Evolutionary conservation across 495 filamentous ascomycete genomes (phyloP).

Genomic region (Apodospora peruviana): DNA sequence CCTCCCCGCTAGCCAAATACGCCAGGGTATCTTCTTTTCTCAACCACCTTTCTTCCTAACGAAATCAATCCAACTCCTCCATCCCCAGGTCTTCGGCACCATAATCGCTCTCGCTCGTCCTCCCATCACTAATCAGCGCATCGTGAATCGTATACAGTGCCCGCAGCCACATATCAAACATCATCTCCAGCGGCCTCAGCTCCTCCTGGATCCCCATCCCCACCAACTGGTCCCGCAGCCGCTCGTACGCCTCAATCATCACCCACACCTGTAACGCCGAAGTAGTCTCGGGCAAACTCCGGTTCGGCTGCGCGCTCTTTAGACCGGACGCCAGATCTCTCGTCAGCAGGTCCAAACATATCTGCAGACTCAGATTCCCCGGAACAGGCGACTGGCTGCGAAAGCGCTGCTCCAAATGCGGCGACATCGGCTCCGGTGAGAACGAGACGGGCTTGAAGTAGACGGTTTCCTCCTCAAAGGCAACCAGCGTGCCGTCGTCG

Average conservation of each 20-base stretch:
- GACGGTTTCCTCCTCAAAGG: conserved; percentile 35
- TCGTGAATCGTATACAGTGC: conserved; percentile 39
- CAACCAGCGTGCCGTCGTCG: conserved; percentile 40
- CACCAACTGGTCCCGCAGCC: conserved; percentile 31
- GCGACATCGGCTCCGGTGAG: conserved; percentile 21
- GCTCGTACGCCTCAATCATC: conserved; percentile 48
- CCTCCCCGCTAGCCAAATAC: no score
- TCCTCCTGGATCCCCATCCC: conserved; percentile 12
- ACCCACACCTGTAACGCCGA: conserved; percentile 52
- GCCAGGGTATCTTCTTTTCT: no score
- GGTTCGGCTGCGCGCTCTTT: conserved; percentile 10
- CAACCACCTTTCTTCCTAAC: no score
- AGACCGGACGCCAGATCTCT: conserved; percentile 35
- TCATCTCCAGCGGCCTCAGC: conserved; percentile 18
- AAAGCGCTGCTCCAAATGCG: conserved; percentile 1
- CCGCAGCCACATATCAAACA: conserved; percentile 40
- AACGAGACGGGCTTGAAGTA: conserved; percentile 36
- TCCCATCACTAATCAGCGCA: conserved; percentile 7
- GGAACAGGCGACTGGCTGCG: conserved; percentile 11
- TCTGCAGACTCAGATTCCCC: conserved; percentile 32
- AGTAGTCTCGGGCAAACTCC: conserved; percentile 27
- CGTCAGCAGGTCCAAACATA: conserved; percentile 37
- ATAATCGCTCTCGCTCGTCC: not conserved
- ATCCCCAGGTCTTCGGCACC: conserved; percentile 9
- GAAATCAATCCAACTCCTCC: conserved; percentile 17